A percentile compares a stretch with the other conserved stretches of the same genome.
phyloP scores from a whole-genome alignment of 305 asterid species.

The Solanum hybrid region DNA sequence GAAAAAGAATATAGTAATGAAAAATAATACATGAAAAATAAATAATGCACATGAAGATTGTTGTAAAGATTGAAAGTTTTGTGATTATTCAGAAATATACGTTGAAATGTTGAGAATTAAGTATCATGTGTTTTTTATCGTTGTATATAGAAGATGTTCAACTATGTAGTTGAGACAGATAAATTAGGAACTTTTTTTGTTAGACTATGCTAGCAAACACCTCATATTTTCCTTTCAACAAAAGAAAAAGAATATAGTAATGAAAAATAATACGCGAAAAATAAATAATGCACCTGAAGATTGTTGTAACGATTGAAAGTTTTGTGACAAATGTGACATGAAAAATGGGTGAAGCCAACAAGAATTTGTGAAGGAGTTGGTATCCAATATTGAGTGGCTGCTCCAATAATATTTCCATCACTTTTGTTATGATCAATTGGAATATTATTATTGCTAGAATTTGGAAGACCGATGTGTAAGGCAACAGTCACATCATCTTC shows the following conservation, averaged over 20 bases:
- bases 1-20: neutral
- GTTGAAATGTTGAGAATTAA: neutral
- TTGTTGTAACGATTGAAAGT: slow-evolving; percentile 91
- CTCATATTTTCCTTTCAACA: neutral
- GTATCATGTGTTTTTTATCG: neutral
- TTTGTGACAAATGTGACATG: slow-evolving; percentile 86
- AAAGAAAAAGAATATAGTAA: neutral
- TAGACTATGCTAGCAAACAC: neutral
- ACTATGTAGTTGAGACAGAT: neutral
- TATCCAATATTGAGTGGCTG: slow-evolving; percentile 66
- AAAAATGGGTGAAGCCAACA: slow-evolving; percentile 83
- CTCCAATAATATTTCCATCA: neutral
- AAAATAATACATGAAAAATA: neutral
- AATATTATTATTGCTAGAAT: neutral
- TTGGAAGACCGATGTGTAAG: slow-evolving; percentile 53
- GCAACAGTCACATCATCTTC: slow-evolving; percentile 25
- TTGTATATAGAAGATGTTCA: neutral
- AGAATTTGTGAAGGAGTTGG: slow-evolving; percentile 97
- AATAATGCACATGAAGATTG: slow-evolving; percentile 67
- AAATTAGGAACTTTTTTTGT: neutral
- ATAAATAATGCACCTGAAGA: slow-evolving; percentile 57
- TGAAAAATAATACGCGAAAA: neutral
- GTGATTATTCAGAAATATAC: slow-evolving; percentile 6
- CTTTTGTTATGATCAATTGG: slow-evolving; percentile 1
- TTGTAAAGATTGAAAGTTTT: slow-evolving; percentile 91